Base-by-base conservation (phyloP, 208 protist species). In the Wallacemonas sp. region DNA sequence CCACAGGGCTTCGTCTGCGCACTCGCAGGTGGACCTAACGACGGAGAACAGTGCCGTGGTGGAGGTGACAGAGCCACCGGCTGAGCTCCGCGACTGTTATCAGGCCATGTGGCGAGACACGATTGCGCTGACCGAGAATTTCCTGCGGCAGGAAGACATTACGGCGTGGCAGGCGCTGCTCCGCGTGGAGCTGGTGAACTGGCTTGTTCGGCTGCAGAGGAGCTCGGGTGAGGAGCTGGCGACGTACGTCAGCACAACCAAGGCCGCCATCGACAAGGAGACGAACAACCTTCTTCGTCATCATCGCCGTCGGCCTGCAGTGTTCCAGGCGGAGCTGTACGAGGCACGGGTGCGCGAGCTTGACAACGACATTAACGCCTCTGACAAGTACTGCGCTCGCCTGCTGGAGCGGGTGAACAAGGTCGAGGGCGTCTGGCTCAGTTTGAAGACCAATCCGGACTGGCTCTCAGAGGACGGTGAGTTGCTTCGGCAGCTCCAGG, bases 281-380 rank as follows among this genome's bases (percentile, higher is more conserved):
- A 86, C 78, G 39, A 88, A 82, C 42, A 72, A 88, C 19, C 49
- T 86, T 2, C 67, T 96, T 53, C 82, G 91, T 15, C 71, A 83
- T 59, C 87, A 96, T 67, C 83, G 84, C 12, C 86, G 87, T 51
- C 87, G 91, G 6, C 82, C 88, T 2, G 86, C 91, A 12, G 72
- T 82, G 30, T 71, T 94, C 27, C 91, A 96, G 70, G 83, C 84
- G 12, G 80, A 91, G 45, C 42, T 81, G 17, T 93, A 91, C 62
- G 87, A 96, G 56, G 72, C 75, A 19, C 87, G 91, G 1, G 63
- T 93, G 58, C 87, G 91, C 17, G 80, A 92, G 72, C 72, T 96
- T 49, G 82, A 82, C 41, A 77, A 84, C 54, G 46, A 63, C 19
- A 73, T 58, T 22, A 75, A 75, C 42, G 41, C 68, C 6, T 75